Base-by-base conservation (phyloP, 2,329 filamentous ascomycete genomes). In the Ceratocystis ficicola region DNA sequence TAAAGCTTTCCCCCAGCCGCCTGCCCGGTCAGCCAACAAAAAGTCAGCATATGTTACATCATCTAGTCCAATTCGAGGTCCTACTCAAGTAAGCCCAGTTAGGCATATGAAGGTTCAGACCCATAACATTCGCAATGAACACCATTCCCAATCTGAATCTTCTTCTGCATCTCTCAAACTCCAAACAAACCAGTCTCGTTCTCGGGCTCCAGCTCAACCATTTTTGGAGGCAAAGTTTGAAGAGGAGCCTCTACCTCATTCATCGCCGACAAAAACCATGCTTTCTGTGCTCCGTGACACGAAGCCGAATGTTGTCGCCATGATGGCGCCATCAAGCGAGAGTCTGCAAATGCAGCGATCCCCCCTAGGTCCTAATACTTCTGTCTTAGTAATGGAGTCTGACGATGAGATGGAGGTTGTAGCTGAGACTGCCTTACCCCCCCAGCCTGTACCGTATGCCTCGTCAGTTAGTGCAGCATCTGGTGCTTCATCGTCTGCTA, bases 361-460 rank as follows among this genome's bases (percentile, higher is more conserved):
- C 2, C 46, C 59, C 5, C 50, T 77, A 36, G 73, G 71, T 17
- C 73, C 72, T 0, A 73, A 75, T 7, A 72, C 74, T 22, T 75
- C 76, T 0, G 74, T 70, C 55, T 71, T 76, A 2, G 70, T 77
- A 6, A 72, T 78, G 6, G 78, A 79, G 52, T 80, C 78, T 2
- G 78, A 78, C 10, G 71, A 71, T 4, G 70, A 72, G 12, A 70
- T 71, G 2, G 70, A 73, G 12, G 71, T 71, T 4, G 70, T 72
- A 10, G 70, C 71, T 3, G 70, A 73, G 15, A 66, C 69, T 25
- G 71, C 28, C 7, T 64, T 71, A 8, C 70, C 72, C 48, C 70
- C 72, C 48, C 69, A 70, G 17, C 68, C 69, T 10, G 72, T 72
- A 10, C 32, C 32, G 15, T 62, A 52, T 28, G 55, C 20, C 22